phyloP scores from a whole-genome alignment of 805 yeast species.

The Ascoidea asiatica region DNA sequence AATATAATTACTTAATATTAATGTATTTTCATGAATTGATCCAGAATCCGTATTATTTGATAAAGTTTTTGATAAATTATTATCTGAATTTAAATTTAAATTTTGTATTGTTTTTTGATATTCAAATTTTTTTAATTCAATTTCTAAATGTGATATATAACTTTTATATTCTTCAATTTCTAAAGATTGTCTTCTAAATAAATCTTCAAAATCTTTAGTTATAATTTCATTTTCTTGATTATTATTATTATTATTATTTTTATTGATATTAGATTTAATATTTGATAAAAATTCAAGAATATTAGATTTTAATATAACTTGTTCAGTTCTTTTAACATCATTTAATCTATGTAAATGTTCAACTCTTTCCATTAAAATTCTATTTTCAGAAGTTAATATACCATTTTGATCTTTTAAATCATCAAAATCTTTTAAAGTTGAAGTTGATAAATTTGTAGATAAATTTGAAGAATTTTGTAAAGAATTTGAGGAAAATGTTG shows the following conservation, averaged over 20 bases:
- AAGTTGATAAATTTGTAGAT: not conserved
- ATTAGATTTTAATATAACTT: slow-evolving; percentile 42
- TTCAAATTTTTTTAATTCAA: slow-evolving; percentile 26
- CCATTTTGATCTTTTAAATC: slow-evolving; percentile 20
- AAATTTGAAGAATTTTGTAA: not conserved
- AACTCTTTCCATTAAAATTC: slow-evolving; percentile 47
- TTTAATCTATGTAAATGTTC: slow-evolving; percentile 57
- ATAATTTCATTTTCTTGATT: slow-evolving; percentile 31
- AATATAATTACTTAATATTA: not conserved
- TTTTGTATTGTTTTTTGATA: slow-evolving; percentile 2
- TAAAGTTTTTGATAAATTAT: not conserved
- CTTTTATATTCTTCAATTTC: slow-evolving; percentile 48
- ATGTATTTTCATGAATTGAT: too few species aligned
- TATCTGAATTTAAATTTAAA: not conserved
- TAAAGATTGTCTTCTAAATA: slow-evolving; percentile 29
- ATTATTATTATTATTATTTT: slow-evolving; percentile 19
- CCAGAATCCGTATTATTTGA: not conserved
- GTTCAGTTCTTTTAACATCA: slow-evolving; percentile 44
- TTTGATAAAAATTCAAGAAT: slow-evolving; percentile 45
- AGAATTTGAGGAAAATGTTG: too few species aligned
- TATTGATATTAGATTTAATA: slow-evolving; percentile 16
- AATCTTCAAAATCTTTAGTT: slow-evolving; percentile 29
- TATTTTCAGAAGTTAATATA: slow-evolving; percentile 48
- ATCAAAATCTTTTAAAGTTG: slow-evolving; percentile 1
- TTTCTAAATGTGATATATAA: slow-evolving; percentile 47